These are phyloP conservation scores for Colletotrichum scovillei DNA, from an alignment of 2,329 filamentous ascomycete genomes.

Conservation along the genomic window DNA sequence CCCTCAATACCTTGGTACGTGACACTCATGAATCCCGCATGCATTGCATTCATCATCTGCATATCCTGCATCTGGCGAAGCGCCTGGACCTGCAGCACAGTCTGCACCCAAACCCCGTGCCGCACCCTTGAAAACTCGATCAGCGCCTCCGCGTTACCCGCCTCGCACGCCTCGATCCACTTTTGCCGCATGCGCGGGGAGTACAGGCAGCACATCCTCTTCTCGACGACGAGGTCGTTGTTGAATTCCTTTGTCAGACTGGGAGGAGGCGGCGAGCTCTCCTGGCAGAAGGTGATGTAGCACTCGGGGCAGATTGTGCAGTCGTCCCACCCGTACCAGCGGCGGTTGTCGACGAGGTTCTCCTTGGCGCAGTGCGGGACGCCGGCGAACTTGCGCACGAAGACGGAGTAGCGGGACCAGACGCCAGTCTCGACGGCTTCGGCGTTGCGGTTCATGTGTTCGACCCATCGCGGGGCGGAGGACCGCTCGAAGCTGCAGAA, in stretches of 20 bases:
- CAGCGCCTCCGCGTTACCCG: not conserved
- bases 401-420: constrained; percentile 43
- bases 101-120: constrained; percentile 27
- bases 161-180: constrained; percentile 27
- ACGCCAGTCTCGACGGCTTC: constrained; percentile 47
- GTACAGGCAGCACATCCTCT: constrained; percentile 35
- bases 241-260: not conserved
- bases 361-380: constrained; percentile 27
- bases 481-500: constrained; percentile 46
- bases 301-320: constrained; percentile 35
- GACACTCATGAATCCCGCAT: constrained; percentile 46
- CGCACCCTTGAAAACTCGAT: constrained; percentile 13
- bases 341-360: not conserved
- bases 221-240: not conserved
- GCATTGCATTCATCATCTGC: constrained; percentile 37
- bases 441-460: constrained; percentile 41
- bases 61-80: constrained; percentile 26
- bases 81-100: constrained; percentile 23
- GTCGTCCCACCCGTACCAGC: constrained; percentile 37
- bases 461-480: constrained; percentile 38
- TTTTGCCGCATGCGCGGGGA: constrained; percentile 34
- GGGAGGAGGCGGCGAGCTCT: not conserved
- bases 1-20: constrained; percentile 48
- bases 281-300: constrained; percentile 27
- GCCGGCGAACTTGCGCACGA: constrained; percentile 40